phyloP scores from a whole-genome alignment of 495 filamentous ascomycete species.

The Penicillium pancosmium region DNA sequence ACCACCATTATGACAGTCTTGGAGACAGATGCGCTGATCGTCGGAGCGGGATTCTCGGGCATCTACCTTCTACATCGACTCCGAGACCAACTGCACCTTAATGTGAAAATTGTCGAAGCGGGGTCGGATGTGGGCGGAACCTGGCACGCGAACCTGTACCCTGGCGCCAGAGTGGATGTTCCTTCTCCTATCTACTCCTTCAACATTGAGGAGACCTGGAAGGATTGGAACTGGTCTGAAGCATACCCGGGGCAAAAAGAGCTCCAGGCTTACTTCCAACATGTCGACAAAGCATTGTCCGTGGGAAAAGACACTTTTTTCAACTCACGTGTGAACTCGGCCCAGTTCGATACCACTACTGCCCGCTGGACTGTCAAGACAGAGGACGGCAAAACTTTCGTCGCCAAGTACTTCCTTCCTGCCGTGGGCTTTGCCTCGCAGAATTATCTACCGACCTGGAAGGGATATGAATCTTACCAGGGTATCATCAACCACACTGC shows the following conservation, averaged over 20 bases:
- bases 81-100: conserved; percentile 19
- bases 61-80: conserved; percentile 7
- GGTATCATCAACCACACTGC: conserved; percentile 59
- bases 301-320: conserved; percentile 56
- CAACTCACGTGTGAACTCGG: conserved; percentile 47
- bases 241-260: conserved; percentile 55
- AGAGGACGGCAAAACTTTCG: conserved; percentile 46
- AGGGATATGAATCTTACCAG: conserved; percentile 54
- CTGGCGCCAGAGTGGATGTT: conserved; percentile 51
- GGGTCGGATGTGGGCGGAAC: conserved; percentile 49
- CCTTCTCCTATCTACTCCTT: conserved; percentile 54
- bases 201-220: conserved; percentile 52
- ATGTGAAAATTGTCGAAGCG: conserved; percentile 47
- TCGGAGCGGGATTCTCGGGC: conserved; percentile 10
- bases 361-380: conserved; percentile 51
- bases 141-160: conserved; percentile 57
- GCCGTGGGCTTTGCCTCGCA: conserved; percentile 40
- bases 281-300: conserved; percentile 52
- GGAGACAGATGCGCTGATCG: conserved; percentile 7
- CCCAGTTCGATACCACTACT: conserved; percentile 40
- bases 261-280: conserved; percentile 57
- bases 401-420: conserved; percentile 51
- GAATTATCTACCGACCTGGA: conserved; percentile 50
- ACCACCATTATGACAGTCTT: not conserved
- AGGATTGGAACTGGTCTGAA: conserved; percentile 55